Evolutionary conservation across 1,139 yeast species (phyloP), one percentile per base, ranked within the genome.

Genomic region (Suhomyces chickasaworum): DNA sequence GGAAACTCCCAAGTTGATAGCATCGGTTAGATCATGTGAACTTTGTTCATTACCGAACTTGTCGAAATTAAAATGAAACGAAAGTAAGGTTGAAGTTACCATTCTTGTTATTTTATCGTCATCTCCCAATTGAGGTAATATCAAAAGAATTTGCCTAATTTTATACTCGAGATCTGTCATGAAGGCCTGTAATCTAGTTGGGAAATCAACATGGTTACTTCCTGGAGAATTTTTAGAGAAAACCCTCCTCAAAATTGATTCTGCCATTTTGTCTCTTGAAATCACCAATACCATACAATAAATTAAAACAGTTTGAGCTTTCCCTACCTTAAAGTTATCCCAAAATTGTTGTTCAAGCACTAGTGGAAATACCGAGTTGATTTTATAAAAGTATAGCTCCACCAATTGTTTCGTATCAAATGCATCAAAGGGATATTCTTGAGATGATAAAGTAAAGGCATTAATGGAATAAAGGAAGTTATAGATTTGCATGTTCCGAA

Each of bases 51-150:
- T 65, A 3, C 77, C 75, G 29, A 61, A 56, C 47, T 61, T 58
- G 46, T 65, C 64, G 43, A 61, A 64, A 29, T 61, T 63, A 48
- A 63, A 69, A 50, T 65, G 70, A 12, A 63, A 51, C 21, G 66
- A 56, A 12, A 72, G 57, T n/a, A 72, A 56, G 17, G 65, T 49
- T 55, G 58, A 64, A 1, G 68, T 64, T 2, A 63, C 58, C 40
- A 69, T 51, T 29, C 68, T 47, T 1, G 63, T 53, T n/a, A 68
- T 55, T 47, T 66, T 68, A 44, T 71, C 74, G 32, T 63, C 63
- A 46, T 70, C 74, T 4, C 76, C 76, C 22, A 72, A 52, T 45
- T 70, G 73, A 1, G 66, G 72, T 43, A 73, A 54, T 16, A 73
- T 56, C 13, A 57, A 48, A 18, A 63, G 41, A n/a, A 69, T 44